Evolutionary conservation across 2,329 filamentous ascomycete genomes (phyloP).

Genomic region (Blumeria hordei): DNA sequence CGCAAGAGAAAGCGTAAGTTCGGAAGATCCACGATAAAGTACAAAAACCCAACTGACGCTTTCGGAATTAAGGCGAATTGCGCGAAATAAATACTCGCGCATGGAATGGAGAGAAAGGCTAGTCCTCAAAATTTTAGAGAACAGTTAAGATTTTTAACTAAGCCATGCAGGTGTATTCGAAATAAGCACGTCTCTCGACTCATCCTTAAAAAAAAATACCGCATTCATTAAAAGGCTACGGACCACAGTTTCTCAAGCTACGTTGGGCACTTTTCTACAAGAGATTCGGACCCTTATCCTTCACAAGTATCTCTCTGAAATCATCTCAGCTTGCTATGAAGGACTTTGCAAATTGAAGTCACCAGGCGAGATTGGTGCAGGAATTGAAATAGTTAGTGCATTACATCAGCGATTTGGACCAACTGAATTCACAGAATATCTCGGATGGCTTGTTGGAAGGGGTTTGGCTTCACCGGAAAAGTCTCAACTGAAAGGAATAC

Average conservation of each 20-base stretch:
- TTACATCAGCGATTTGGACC: conserved; percentile 88
- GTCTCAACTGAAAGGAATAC: conserved; percentile 50
- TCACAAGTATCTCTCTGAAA: conserved; percentile 91
- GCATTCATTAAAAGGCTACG: conserved; percentile 92
- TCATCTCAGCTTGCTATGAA: conserved; percentile 87
- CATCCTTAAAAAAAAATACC: conserved; percentile 92
- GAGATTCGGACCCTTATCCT: conserved; percentile 79
- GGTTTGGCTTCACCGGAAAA: conserved; percentile 83
- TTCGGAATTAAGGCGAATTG: conserved; percentile 45
- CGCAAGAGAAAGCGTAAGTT: conserved; percentile 36
- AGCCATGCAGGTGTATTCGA: conserved; percentile 10
- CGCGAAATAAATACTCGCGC: conserved; percentile 67
- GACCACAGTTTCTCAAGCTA: conserved; percentile 62
- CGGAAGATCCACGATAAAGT: neutral
- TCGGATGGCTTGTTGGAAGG: conserved; percentile 80
- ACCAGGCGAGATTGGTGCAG: conserved; percentile 73
- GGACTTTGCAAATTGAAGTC: conserved; percentile 79
- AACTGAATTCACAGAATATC: conserved; percentile 66
- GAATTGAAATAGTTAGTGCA: conserved; percentile 83
- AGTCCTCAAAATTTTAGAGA: neutral
- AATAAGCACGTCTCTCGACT: conserved; percentile 63
- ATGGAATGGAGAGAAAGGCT: conserved; percentile 78
- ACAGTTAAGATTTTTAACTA: conserved; percentile 5
- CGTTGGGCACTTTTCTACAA: conserved; percentile 61
- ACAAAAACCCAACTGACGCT: conserved; percentile 5